Percentiles rank a stretch among this genome's conserved stretches.
Conservation (phyloP, 352 stramenopile genomes). For the Globisporangium rhizosaccharum region DNA sequence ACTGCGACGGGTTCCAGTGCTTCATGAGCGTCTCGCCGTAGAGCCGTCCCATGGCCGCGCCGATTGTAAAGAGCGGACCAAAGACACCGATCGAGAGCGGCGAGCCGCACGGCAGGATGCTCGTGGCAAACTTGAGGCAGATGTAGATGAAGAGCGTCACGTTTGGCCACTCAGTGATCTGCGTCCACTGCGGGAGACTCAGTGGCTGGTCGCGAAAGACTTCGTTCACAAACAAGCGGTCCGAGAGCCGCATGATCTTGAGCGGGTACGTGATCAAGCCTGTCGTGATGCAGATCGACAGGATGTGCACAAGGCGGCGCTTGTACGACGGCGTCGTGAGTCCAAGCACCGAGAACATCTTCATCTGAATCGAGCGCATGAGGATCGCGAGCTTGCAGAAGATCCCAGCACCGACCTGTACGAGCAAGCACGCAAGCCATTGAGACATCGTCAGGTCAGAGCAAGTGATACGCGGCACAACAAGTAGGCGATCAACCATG, state of each 20-base stretch:
- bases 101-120: slow-evolving; percentile 61
- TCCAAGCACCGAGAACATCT: slow-evolving; percentile 45
- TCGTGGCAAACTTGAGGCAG: slow-evolving; percentile 64
- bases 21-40: slow-evolving; percentile 79
- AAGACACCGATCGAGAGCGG: slow-evolving; percentile 79
- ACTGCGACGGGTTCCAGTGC: slow-evolving; percentile 72
- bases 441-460: neutral
- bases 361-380: slow-evolving; percentile 40
- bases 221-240: slow-evolving; percentile 70
- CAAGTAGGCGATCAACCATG: neutral
- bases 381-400: slow-evolving; percentile 54
- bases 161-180: slow-evolving; percentile 48
- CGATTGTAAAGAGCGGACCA: slow-evolving; percentile 77
- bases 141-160: slow-evolving; percentile 69
- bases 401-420: slow-evolving; percentile 51
- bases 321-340: slow-evolving; percentile 49
- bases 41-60: slow-evolving; percentile 59
- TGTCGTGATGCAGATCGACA: slow-evolving; percentile 56
- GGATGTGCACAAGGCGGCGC: slow-evolving; percentile 48
- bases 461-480: neutral
- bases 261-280: slow-evolving; percentile 62
- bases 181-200: slow-evolving; percentile 54
- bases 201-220: slow-evolving; percentile 62
- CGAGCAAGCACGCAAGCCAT: slow-evolving; percentile 1
- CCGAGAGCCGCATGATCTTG: slow-evolving; percentile 64